Base-by-base conservation (phyloP, 2,329 filamentous ascomycete species). In the Botrytis medusae region DNA sequence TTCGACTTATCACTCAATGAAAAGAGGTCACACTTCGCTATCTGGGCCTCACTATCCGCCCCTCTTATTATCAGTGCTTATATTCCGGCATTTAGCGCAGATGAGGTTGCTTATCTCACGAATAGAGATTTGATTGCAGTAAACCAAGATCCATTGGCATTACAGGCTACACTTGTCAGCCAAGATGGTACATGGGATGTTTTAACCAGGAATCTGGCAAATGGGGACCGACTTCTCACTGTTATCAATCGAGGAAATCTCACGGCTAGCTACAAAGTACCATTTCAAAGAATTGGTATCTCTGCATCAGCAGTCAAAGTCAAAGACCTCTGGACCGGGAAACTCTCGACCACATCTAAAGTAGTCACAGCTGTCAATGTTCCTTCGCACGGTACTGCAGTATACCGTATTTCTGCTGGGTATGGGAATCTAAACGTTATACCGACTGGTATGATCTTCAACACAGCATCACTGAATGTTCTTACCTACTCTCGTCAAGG, bases 391-490 rank as follows among this genome's bases (percentile, higher is more conserved):
- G 62, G 80, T 75, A 72, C 78, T 70, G 64, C 77, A 12, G 83
- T 86, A 20, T 84, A 83, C 74, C 81, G 85, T 57, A 79, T 87
- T 48, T 81, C 83, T 9, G 75, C 76, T 32, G 77, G 81, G 16
- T 81, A 80, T 14, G 65, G 60, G 3, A 20, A 68, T 40, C 67
- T 74, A 18, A 69, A 63, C 16, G 61, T 75, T 46, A 75, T 63
- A 46, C 84, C 85, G 0, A 87, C 85, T 0, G 86, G 85, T 7
- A 82, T 85, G 76, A 83, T 87, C 67, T 86, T 87, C 78, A 86
- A 87, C 76, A 86, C 85, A 0, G 83, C 81, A 34, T 85, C 84
- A 2, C 78, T 83, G 16, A 81, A 82, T 44, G 85, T 84, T 74
- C 78, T 87, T 48, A 84, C 84, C 7, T 59, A 74, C 14, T 74